Evolutionary conservation across 305 asterid species (phyloP).

Genomic region (Stenogyne calaminthoides): DNA sequence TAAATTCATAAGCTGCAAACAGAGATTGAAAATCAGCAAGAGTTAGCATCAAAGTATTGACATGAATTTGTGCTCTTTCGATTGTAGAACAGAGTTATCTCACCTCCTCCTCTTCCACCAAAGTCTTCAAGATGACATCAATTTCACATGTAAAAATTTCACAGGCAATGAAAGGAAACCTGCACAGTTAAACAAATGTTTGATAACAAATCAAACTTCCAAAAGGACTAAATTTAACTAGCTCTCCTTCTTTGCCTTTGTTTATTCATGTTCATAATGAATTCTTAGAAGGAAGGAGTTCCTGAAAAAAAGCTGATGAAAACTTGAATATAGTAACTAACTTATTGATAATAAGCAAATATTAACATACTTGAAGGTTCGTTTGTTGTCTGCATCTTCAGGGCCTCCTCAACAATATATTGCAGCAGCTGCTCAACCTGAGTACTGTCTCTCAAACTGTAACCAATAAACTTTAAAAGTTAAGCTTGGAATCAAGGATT

Average conservation of each 20-base stretch:
- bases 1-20: conserved; percentile 86
- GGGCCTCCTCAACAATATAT: conserved; percentile 82
- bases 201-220: conserved; percentile 22
- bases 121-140: conserved; percentile 92
- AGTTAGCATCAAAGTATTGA: conserved; percentile 14
- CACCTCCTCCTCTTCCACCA: conserved; percentile 98
- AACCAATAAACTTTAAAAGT: conserved; percentile 28
- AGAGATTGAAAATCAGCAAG: conserved; percentile 31
- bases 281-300: not conserved
- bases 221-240: conserved; percentile 21
- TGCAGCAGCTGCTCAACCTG: conserved; percentile 89
- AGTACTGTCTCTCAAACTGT: conserved; percentile 88
- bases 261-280: conserved; percentile 9
- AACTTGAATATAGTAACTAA: not conserved
- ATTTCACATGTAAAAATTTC: conserved; percentile 97
- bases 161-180: conserved; percentile 98
- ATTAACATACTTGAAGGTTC: conserved; percentile 77
- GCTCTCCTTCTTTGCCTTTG: not conserved
- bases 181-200: conserved; percentile 38
- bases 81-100: conserved; percentile 27
- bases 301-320: not conserved
- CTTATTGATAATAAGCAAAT: not conserved
- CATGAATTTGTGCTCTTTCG: conserved; percentile 22
- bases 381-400: conserved; percentile 84
- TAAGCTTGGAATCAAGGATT: conserved; percentile 12